A percentile compares a stretch with the other conserved stretches of the same genome.
phyloP scores from a whole-genome alignment of 768 basidiomycete genomes.

The Boletus reticulatus region DNA sequence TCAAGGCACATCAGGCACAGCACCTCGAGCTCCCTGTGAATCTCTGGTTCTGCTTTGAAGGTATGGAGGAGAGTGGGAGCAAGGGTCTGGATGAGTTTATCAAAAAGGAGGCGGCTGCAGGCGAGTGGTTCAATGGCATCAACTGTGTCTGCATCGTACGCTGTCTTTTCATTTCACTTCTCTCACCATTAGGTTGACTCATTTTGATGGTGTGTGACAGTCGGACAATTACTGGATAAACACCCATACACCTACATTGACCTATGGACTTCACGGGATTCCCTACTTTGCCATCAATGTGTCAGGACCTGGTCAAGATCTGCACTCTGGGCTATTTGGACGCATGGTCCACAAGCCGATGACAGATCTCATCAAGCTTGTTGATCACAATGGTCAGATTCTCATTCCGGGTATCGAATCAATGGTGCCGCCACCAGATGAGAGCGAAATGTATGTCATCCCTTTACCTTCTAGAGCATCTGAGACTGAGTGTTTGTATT shows the following conservation, averaged over 20 bases:
- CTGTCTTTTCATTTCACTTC: constrained; percentile 2
- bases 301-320: constrained; percentile 79
- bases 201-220: constrained; percentile 32
- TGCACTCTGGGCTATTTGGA: constrained; percentile 90
- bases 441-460: constrained; percentile 59
- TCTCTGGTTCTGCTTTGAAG: constrained; percentile 89
- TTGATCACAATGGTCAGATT: constrained; percentile 75
- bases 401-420: constrained; percentile 88
- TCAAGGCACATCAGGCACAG: constrained; percentile 76
- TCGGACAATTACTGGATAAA: constrained; percentile 96
- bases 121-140: constrained; percentile 80
- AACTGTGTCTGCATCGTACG: constrained; percentile 92
- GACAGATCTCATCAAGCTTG: constrained; percentile 92
- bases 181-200: no score
- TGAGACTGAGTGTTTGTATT: neutral
- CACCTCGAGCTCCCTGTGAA: constrained; percentile 82
- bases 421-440: constrained; percentile 73
- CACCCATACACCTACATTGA: constrained; percentile 73
- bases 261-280: constrained; percentile 87
- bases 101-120: constrained; percentile 62
- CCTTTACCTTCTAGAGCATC: neutral
- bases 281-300: constrained; percentile 83
- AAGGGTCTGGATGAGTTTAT: constrained; percentile 91
- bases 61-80: constrained; percentile 95
- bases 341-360: constrained; percentile 86